These are phyloP conservation scores for Epithemia pelagica DNA, from an alignment of 108 stramenopile genomes.

Conservation along the genomic window DNA sequence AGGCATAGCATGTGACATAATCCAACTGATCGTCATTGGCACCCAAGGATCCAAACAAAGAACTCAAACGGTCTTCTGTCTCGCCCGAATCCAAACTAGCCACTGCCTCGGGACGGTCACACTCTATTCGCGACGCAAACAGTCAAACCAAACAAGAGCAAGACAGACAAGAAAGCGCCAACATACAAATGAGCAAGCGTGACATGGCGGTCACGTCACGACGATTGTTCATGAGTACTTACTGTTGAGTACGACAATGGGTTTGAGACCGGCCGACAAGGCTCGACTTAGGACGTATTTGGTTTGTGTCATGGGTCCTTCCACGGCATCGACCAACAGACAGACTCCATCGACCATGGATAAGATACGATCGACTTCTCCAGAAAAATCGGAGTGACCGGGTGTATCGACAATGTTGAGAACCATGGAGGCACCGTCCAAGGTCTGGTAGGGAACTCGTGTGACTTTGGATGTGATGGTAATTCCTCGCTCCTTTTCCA, in stretches of 20 bases:
- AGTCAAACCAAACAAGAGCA: no score
- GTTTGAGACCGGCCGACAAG: constrained; percentile 64
- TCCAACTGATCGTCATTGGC: constrained; percentile 91
- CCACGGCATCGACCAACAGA: constrained; percentile 80
- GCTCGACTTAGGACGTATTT: constrained; percentile 94
- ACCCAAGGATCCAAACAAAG: constrained; percentile 81
- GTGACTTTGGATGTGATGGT: constrained; percentile 95
- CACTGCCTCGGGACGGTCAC: constrained; percentile 75
- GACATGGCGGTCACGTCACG: no score
- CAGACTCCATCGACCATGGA: constrained; percentile 90
- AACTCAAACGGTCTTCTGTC: constrained; percentile 83
- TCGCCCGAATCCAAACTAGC: constrained; percentile 79
- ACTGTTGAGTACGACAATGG: constrained; percentile 94
- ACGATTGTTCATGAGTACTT: no score
- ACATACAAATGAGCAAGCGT: no score
- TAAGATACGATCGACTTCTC: constrained; percentile 92
- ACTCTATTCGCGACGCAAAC: constrained; percentile 52
- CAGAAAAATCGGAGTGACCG: constrained; percentile 94
- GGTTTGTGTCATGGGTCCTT: constrained; percentile 96
- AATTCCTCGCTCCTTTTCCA: constrained; percentile 95
- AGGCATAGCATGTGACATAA: constrained; percentile 87
- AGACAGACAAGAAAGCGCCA: no score
- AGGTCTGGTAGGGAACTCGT: constrained; percentile 55
- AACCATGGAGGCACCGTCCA: constrained; percentile 31
- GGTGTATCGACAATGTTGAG: constrained; percentile 76